Base-by-base conservation (phyloP, 768 basidiomycete species). In the Lactarius tabidus region DNA sequence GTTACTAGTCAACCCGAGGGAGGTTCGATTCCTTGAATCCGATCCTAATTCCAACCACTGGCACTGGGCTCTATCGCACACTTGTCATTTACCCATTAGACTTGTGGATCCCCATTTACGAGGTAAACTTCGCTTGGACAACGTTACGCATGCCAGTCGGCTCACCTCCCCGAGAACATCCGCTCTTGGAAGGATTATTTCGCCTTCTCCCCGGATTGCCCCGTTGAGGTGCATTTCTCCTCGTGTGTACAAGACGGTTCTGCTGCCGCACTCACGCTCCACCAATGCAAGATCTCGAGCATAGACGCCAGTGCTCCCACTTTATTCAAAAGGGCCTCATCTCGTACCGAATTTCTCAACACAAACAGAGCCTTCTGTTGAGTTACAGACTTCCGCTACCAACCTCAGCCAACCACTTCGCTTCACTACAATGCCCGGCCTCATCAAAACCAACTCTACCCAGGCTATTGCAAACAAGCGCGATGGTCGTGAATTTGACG, bases 401-500 rank as follows among this genome's bases (percentile, higher is more conserved):
- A 45, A 31, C 23, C 23, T 20, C 29, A 28, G 3, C 48, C 20
- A 23, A 51, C 45, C 39, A 14, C 60, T 28, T 41, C 36, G 6
- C 56, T 33, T 38, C 12, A 14, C 39, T 54, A 36, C 65, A 14
- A 66, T 66, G 65, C 65, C 65, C 23, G 65, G 60, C 41, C 65
- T 58, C 51, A 66, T 60, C 23, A 57, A 4, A 29, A 33, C 53
- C 53, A 54, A 54, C 31, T 36, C 43, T 23, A 35, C 60, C 18
- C 64, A 59, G 39, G 20, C 14, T 9, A 10, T 12, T 39, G 53
- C 33, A 26, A 57, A 59, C 36, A 57, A 55, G 52, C 70, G 66
- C 59, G 69, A 75, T 14, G 80, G 71, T 6, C 66, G 59, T 43
- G 74, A 69, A 36, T 75, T 84, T 59, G 83, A 84, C 57, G 59